A percentile compares a stretch with the other conserved stretches of the same genome.
Conservation (phyloP, 495 filamentous ascomycete species). For the Peziza echinospora region DNA sequence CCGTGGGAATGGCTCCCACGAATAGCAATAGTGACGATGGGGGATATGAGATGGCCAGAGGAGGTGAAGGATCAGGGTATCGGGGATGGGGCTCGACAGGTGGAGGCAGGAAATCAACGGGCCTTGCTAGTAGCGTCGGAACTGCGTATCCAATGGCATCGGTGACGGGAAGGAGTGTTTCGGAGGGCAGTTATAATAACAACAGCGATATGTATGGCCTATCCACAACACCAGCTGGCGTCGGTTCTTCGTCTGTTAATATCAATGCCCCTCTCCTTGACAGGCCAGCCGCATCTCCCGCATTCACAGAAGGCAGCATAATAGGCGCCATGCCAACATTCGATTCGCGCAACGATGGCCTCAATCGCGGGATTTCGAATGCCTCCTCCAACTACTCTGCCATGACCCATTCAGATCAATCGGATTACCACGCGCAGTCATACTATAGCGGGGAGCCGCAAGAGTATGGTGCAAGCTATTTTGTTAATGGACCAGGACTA, state of each 20-base stretch:
- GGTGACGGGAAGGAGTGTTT: constrained; percentile 45
- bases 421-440: constrained; percentile 34
- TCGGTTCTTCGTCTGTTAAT: background rate
- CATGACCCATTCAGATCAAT: constrained; percentile 60
- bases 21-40: constrained; percentile 34
- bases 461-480: constrained; percentile 27
- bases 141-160: constrained; percentile 25
- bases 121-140: too few relatives aligned
- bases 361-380: constrained; percentile 82
- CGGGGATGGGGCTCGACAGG: constrained; percentile 85
- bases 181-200: constrained; percentile 29
- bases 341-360: constrained; percentile 43
- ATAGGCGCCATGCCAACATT: constrained; percentile 52
- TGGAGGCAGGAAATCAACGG: constrained; percentile 20
- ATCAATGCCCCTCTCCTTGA: background rate
- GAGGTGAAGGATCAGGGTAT: constrained; percentile 47
- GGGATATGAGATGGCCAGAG: constrained; percentile 45
- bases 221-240: background rate
- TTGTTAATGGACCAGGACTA: constrained; percentile 30
- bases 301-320: constrained; percentile 27
- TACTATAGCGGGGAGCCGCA: constrained; percentile 23
- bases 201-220: constrained; percentile 5
- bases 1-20: constrained; percentile 80
- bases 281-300: background rate
- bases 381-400: constrained; percentile 90